These are phyloP conservation scores for Plantago elongata DNA, from an alignment of 257 asterid species.

Conservation along the genomic window DNA sequence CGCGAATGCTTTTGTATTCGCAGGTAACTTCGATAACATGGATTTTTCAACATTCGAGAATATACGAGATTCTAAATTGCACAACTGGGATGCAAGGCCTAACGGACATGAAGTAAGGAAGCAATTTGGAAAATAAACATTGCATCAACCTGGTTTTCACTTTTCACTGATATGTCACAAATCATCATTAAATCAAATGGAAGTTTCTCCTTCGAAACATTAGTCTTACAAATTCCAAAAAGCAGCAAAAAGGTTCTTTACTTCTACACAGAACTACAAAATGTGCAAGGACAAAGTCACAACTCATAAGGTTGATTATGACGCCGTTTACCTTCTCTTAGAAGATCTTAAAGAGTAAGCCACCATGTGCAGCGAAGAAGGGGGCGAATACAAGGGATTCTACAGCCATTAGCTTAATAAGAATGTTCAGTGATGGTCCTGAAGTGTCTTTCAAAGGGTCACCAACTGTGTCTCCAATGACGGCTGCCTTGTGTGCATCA, in stretches of 20 bases:
- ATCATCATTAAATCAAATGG: neutral
- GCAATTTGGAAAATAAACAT: too few species aligned
- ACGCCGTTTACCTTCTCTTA: constrained; percentile 8
- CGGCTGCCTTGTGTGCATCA: constrained; percentile 59
- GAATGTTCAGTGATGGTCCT: constrained; percentile 54
- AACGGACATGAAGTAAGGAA: too few species aligned
- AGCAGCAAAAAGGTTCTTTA: constrained; percentile 5
- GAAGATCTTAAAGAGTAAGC: constrained; percentile 49
- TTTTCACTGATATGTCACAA: neutral
- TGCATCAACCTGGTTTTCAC: too few species aligned
- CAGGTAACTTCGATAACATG: too few species aligned
- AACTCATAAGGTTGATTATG: neutral
- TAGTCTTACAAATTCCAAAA: neutral
- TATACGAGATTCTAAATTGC: too few species aligned
- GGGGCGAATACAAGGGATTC: constrained; percentile 62
- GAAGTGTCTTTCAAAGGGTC: constrained; percentile 63
- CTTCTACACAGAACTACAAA: constrained; percentile 23
- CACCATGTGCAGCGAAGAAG: constrained; percentile 63
- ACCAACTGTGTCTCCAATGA: constrained; percentile 58
- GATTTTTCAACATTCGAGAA: too few species aligned
- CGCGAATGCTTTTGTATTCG: too few species aligned
- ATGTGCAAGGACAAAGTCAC: constrained; percentile 20
- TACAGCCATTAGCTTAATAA: constrained; percentile 58
- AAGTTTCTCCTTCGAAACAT: neutral
- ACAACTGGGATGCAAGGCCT: too few species aligned